Base-by-base conservation (phyloP, 2,329 filamentous ascomycete species). In the Epichloe amarillans region DNA sequence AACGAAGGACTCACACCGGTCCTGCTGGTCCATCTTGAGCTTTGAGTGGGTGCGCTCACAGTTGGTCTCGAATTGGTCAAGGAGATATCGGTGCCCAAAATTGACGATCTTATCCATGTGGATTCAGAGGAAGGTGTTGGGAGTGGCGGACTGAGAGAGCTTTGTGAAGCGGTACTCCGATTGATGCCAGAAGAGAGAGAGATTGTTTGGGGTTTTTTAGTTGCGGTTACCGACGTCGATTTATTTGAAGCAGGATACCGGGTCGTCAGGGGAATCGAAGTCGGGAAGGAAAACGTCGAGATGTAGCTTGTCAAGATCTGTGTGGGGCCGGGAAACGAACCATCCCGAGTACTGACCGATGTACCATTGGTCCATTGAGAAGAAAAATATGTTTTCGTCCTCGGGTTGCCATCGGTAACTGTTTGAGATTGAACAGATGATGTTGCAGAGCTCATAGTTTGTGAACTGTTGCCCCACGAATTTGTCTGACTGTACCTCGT, bases 371-470 rank as follows among this genome's bases (percentile, higher is more conserved):
- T 12, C 51, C 47, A 52, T 14, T 37, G 43, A 15, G 51, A 47
- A 37, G 51, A 47, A 39, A 50, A 52, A 26, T 39, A 52, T 2
- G 51, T 50, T 26, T 30, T 46, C 12, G 51, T 52, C 35, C 47
- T 50, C 46, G 47, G 47, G 6, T 35, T 38, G 3, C 51, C 43
- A 8, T 52, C 51, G 15, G 14, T 44, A 14, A 36, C 4, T 26
- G 51, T 47, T 41, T 45, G 49, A 7, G 49, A 46, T 17, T 21
- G 17, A 15, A 12, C 19, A n/a, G 38, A 36, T 46, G 42, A 38
- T 26, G 10, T 38, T 26, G 26, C 12, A 46, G 36, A 52, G 47
- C 42, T 42, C 23, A 47, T 14, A 30, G 8, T 23, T 38, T 23
- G 23, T 17, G 43, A 43, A 19, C 37, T 49, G 38, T 30, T 21